phyloP scores from a whole-genome alignment of 495 filamentous ascomycete genomes.

The Venustampulla echinocandica region DNA sequence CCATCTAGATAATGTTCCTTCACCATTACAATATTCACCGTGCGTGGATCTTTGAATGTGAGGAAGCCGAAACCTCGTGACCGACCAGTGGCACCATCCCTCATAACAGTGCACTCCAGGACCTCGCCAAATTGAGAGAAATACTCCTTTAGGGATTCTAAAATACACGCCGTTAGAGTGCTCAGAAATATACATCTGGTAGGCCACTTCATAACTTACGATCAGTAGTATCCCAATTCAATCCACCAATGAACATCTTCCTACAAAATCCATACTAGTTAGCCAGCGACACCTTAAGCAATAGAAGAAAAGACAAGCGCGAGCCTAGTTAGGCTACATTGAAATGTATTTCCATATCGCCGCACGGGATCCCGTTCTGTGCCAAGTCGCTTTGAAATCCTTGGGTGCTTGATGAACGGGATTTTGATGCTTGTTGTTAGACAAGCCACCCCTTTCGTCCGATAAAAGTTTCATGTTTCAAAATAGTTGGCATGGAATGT shows the following conservation, averaged over 20 bases:
- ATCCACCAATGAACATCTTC: constrained; percentile 98
- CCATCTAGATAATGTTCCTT: constrained; percentile 98
- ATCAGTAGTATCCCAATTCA: constrained; percentile 99
- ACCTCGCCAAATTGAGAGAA: constrained; percentile 98
- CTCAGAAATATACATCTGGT: constrained; percentile 10
- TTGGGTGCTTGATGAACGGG: too few species aligned
- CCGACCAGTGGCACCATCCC: constrained; percentile 86
- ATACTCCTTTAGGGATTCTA: constrained; percentile 96
- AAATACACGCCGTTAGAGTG: constrained; percentile 1
- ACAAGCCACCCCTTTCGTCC: too few species aligned
- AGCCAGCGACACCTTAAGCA: not conserved
- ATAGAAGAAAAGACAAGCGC: not conserved
- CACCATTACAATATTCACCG: constrained; percentile 98
- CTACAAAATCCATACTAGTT: constrained; percentile 35
- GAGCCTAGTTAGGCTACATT: too few species aligned
- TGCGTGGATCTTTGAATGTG: constrained; percentile 94
- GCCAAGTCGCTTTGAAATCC: too few species aligned
- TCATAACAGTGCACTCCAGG: constrained; percentile 95
- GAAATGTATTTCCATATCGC: too few species aligned
- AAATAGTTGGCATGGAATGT: too few species aligned
- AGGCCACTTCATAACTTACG: constrained; percentile 49
- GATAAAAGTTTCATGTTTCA: too few species aligned
- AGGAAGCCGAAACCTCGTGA: constrained; percentile 95
- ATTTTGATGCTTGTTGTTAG: too few species aligned
- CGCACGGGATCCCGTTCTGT: too few species aligned